Evolutionary conservation across 106 monocot genomes (phyloP), one percentile per base, ranked within the genome.

Genomic region (Dendrobium nobile): DNA sequence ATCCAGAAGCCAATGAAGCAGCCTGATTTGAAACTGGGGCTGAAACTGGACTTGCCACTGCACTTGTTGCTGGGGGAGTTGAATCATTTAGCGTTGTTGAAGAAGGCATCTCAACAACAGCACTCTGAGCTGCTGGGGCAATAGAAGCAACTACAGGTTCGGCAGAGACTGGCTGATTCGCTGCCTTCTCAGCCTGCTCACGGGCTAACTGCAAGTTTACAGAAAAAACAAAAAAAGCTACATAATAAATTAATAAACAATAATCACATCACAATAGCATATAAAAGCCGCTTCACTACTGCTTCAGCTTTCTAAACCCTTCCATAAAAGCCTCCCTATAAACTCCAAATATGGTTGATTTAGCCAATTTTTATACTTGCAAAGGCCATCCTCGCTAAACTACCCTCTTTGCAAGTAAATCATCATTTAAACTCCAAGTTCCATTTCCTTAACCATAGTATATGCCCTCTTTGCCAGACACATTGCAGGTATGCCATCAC

Each of bases 181-280:
- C 84, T 28, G 79, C 80, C 59, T 93, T 95, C 54, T 93, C 91
- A 85, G 93, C 91, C 86, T 87, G 87, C 77, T 99, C 99, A 72
- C 99, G 91, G 78, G 99, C 99, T 80, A 95, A 80, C 99, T 99
- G 88, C 83, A 83, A 82, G n/a, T n/a, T 22, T 61, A 61, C 61
- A 61, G 22, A n/a, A 19, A 61, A 20, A 20, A 37, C 47, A 24
- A 78, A 3, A 51, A 77, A 11, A 77, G 11, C 28, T 42, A 54
- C 55, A 83, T 18, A 47, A 48, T 76, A 74, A 44, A 74, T 26
- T 76, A 47, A 51, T 76, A 47, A 11, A 27, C 45, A 47, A 76
- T 20, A 48, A 48, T 7, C 24, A 15, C 48, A 27, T 26, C 76
- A 76, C 4, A 75, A 19, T 48, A 70, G 0, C 70, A 70, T 11